A percentile compares a stretch with the other conserved stretches of the same genome.
phyloP scores from a whole-genome alignment of 768 basidiomycete genomes.

The Lentinula edodes region DNA sequence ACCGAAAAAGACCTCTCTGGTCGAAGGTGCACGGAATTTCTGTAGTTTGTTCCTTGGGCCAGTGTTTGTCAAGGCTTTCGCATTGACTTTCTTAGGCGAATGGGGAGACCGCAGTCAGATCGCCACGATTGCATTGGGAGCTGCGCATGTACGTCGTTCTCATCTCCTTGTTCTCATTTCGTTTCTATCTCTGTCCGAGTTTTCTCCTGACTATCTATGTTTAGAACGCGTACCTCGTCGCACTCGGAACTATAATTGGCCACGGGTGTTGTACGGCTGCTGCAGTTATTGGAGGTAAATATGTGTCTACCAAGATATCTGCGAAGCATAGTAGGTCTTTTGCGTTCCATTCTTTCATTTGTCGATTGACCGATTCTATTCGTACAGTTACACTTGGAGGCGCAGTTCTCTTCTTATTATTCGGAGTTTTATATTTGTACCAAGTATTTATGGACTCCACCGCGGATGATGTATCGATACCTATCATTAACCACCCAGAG shows the following conservation, averaged over 20 bases:
- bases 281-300: conserved; percentile 92
- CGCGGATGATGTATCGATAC: conserved; percentile 8
- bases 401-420: conserved; percentile 77
- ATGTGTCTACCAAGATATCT: conserved; percentile 89
- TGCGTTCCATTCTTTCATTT: conserved; percentile 6
- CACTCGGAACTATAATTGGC: conserved; percentile 84
- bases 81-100: conserved; percentile 96
- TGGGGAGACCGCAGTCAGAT: conserved; percentile 99
- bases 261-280: conserved; percentile 84
- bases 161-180: neutral
- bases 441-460: conserved; percentile 39
- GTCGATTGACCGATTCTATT: neutral
- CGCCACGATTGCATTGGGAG: conserved; percentile 92
- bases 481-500: conserved; percentile 5
- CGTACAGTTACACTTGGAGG: conserved; percentile 76
- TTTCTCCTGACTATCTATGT: neutral
- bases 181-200: neutral
- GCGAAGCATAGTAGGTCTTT: conserved; percentile 79
- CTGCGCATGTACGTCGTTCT: conserved; percentile 69
- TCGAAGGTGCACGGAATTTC: conserved; percentile 76
- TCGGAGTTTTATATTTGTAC: conserved; percentile 73
- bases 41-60: conserved; percentile 81
- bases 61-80: conserved; percentile 91
- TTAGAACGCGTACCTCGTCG: conserved; percentile 90
- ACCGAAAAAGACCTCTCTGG: conserved; percentile 13